A percentile compares a stretch with the other conserved stretches of the same genome.
phyloP scores from a whole-genome alignment of 2,329 filamentous ascomycete species.

The Pseudocercospora musae region DNA sequence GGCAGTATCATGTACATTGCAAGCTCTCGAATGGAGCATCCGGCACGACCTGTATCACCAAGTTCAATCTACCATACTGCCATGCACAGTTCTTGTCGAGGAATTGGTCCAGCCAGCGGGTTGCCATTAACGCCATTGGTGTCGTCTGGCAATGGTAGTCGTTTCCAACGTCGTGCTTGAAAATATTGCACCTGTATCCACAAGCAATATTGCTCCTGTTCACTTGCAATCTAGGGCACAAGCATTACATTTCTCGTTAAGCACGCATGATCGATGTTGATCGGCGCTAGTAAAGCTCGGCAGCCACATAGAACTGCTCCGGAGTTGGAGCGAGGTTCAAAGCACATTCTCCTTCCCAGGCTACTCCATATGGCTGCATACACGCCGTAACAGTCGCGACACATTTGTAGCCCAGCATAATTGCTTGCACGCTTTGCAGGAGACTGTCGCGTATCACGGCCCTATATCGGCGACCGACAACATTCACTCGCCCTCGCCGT shows the following conservation, averaged over 20 bases:
- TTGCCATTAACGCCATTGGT: background rate
- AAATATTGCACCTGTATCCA: background rate
- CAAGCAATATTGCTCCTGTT: background rate
- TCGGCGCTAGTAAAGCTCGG: slow-evolving; percentile 1
- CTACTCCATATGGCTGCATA: background rate
- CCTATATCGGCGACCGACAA: background rate
- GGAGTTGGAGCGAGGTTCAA: background rate
- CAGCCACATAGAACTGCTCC: background rate
- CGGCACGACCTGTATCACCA: slow-evolving; percentile 33
- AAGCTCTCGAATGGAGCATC: slow-evolving; percentile 21
- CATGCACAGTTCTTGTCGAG: background rate
- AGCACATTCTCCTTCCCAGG: background rate
- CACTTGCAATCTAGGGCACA: background rate
- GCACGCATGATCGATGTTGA: background rate
- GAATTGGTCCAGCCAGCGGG: background rate
- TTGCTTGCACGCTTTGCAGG: background rate
- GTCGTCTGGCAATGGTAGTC: background rate
- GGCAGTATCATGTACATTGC: slow-evolving; percentile 32
- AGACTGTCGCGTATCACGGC: background rate
- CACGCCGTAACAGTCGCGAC: background rate
- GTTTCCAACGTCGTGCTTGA: background rate
- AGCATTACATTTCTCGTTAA: background rate
- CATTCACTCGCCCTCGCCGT: slow-evolving; percentile 2
- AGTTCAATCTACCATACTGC: slow-evolving; percentile 7
- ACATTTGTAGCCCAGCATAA: background rate